A percentile compares a stretch with the other conserved stretches of the same genome.
Conservation (phyloP, 306 rosid species). For the Cucumis cinereus region DNA sequence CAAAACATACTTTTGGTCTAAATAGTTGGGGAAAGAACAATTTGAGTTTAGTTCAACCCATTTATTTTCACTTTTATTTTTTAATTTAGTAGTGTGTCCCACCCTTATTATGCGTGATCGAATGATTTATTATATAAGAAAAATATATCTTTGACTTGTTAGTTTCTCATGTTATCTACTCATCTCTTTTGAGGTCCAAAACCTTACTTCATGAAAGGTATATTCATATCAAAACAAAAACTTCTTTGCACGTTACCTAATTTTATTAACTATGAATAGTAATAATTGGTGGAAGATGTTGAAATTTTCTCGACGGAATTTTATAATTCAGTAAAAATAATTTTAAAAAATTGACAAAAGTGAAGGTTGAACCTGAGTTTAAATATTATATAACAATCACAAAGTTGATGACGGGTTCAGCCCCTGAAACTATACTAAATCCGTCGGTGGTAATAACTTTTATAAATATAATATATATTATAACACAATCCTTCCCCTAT, state of each 20-base stretch:
- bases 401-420: too few relatives aligned
- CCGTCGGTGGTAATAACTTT: not conserved
- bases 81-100: not conserved
- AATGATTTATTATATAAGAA: not conserved
- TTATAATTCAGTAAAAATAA: too few relatives aligned
- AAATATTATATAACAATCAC: too few relatives aligned
- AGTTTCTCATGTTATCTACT: not conserved
- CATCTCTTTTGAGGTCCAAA: not conserved
- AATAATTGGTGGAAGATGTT: too few relatives aligned
- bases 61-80: too few relatives aligned
- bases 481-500: not conserved
- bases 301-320: too few relatives aligned
- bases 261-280: not conserved
- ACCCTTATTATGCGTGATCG: not conserved
- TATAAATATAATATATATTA: not conserved
- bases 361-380: too few relatives aligned
- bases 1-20: too few relatives aligned
- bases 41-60: too few relatives aligned
- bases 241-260: not conserved
- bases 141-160: not conserved
- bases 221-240: not conserved
- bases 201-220: not conserved
- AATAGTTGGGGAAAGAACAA: too few relatives aligned
- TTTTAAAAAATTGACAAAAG: too few relatives aligned
- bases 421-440: too few relatives aligned